Base-by-base conservation (phyloP, 192 early-diverging fungal genomes). In the Dimargaris verticillata region DNA sequence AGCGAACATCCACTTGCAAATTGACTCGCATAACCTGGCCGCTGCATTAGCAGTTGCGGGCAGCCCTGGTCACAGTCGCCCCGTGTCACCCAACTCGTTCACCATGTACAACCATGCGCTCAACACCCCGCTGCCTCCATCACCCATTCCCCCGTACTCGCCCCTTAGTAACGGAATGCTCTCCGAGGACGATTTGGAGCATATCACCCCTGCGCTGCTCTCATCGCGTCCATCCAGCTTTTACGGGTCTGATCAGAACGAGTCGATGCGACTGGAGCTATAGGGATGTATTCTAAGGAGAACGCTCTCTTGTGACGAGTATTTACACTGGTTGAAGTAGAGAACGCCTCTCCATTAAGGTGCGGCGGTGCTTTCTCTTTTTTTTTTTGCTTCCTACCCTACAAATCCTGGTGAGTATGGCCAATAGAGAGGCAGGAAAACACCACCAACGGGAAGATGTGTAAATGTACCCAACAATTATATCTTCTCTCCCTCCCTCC, bases 171-270 rank as follows among this genome's bases (percentile, higher is more conserved):
- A n/a, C 22, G 22, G 22, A 18, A 22, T 44, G 41, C 17, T 25
- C 17, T 44, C 57, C 41, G 57, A 59, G n/a, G 57, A 59, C n/a
- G 57, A 59, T 43, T 18, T 59, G 17, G 57, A 59, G 18, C 15
- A n/a, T 44, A n/a, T 59, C 4, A 43, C 29, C 10, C 41, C 9
- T 13, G 13, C 13, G 6, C 41, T 44, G 2, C 17, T 33, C 43
- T 12, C 26, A 13, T 12, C 38, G 7, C 38, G 43, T 5, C 20
- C 43, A 13, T n/a, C 38, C 17, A 43, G 57, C 47, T 48, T 48
- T 22, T 48, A 48, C 47, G 20, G 18, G 20, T 48, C 15, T 2
- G 18, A 48, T 48, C 20, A 12, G 12, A 38, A 38, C 7, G 33
- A 38, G 2, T 2, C 33, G 33, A 38, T 38, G 33, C 2, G 33